Evolutionary conservation across 2,329 filamentous ascomycete species (phyloP), one percentile per base, ranked within the genome.

Genomic region (Rasamsonia emersonii): DNA sequence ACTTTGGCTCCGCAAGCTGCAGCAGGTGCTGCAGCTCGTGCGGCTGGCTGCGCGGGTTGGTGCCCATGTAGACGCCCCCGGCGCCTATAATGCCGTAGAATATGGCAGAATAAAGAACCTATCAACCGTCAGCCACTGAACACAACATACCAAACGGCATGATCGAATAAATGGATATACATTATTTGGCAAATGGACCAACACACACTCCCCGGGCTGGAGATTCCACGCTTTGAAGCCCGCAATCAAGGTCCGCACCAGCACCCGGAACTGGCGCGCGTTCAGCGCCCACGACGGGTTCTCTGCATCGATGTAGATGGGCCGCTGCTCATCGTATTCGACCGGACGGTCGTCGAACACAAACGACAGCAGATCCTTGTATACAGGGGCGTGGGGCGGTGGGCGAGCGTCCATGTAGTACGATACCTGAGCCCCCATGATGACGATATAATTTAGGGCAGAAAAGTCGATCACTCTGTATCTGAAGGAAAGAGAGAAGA

Each of bases 21-120:
- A 71, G 47, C 37, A 69, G 58, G 40, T 71, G 67, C 10, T 59
- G 53, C 9, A 73, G 48, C 47, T 72, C 68, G 16, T 59, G 42
- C 5, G 53, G 47, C 19, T 63, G 67, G 40, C 64, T 70, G 9
- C 58, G 56, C 3, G 65, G 59, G 41, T 73, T 73, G 10, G 64
- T 61, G n/a, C 67, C 68, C 40, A 68, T 66, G 46, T 67, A 70
- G 24, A 66, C 52, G 30, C 63, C 67, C 10, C 63, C 63, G 20
- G 64, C 60, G 15, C 64, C 66, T 39, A 70, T 61, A 33, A 59
- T 51, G 20, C 46, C 41, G 37, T 53, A 58, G 35, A 59, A 59
- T 8, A 60, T 44, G 11, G 57, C 53, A 28, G 56, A 55, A 40
- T 59, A 60, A 37, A 59, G 38, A 36, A 59, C 56, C 57, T 60